Evolutionary conservation across 2,329 filamentous ascomycete genomes (phyloP), one percentile per base, ranked within the genome.

Genomic region (Colletotrichum ledebouriae): DNA sequence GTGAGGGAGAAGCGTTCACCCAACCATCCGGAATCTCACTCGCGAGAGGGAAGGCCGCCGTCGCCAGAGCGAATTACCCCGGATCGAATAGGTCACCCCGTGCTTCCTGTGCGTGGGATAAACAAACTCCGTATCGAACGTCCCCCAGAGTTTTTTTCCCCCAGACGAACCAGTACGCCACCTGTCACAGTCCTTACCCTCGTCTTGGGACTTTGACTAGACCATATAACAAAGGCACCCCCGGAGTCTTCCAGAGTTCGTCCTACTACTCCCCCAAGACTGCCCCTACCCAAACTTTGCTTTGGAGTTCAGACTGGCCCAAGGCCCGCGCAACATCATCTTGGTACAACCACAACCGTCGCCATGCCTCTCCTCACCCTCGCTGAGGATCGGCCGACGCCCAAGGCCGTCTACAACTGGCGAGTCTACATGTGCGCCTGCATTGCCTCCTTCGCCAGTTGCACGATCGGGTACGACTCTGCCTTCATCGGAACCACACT

Each of bases 401-500:
- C 86, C 4, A 79, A 80, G 72, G 81, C 81, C 69, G 85, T 89
- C 68, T 89, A 89, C 81, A 88, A 88, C 77, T 89, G 86, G 86
- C 83, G 86, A 46, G 85, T 89, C 65, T 88, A 88, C 73, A 74
- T 78, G 33, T 87, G 82, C 71, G 86, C 86, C 10, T 79, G 82
- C 50, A 79, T 86, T 25, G 86, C 86, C 22, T 87, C 86, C 2
- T 86, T 87, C 65, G 85, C 85, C 34, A 83, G 86, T 42, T 87
- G 85, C 74, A 86, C 83, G 75, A 87, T 88, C 62, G 86, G 85
- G 65, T 87, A 86, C 70, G 92, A 94, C 76, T 91, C 87, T 59
- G 90, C 92, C 71, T 94, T 94, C 78, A 94, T 94, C 73, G 92
- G 91, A 70, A 92, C 90, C 0, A 94, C 92, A 1, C 81, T 94